phyloP scores from a whole-genome alignment of 1,284 basidiomycete species.

The Meira nashicola region DNA sequence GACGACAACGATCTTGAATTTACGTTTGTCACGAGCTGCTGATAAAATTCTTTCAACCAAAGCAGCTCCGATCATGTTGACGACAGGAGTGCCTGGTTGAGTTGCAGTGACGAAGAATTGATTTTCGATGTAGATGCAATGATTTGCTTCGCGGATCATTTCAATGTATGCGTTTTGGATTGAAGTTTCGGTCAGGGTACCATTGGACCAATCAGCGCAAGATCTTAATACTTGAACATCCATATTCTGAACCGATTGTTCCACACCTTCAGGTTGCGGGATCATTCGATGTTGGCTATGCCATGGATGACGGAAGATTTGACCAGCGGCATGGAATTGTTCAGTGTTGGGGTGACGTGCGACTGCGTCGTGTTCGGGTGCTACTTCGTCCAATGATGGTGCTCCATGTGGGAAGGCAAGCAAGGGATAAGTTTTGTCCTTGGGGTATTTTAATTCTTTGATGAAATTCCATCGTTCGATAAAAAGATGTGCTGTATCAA shows the following conservation, averaged over 20 bases:
- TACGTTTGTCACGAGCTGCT: constrained; percentile 65
- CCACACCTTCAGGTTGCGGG: constrained; percentile 14
- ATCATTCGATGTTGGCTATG: constrained; percentile 17
- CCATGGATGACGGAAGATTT: constrained; percentile 20
- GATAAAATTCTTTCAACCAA: constrained; percentile 71
- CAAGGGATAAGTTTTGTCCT: constrained; percentile 62
- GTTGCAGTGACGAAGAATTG: constrained; percentile 24
- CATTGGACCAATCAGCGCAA: constrained; percentile 85
- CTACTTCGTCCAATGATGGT: constrained; percentile 58
- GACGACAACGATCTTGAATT: constrained; percentile 63
- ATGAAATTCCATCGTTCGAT: constrained; percentile 71
- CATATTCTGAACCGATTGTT: constrained; percentile 21
- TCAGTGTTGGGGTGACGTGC: constrained; percentile 63
- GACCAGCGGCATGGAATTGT: constrained; percentile 21
- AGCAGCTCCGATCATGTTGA: constrained; percentile 71
- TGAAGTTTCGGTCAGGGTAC: constrained; percentile 62
- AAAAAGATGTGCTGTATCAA: constrained; percentile 87
- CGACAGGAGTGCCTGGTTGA: constrained; percentile 5
- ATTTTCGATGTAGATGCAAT: constrained; percentile 69
- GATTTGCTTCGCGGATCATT: constrained; percentile 74
- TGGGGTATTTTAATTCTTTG: constrained; percentile 53
- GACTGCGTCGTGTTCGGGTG: constrained; percentile 15
- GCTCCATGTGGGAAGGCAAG: constrained; percentile 76
- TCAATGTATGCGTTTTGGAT: constrained; percentile 62
- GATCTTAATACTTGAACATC: constrained; percentile 74